Conservation (phyloP, 2,329 filamentous ascomycete species). For the Metarhizium brunneum region DNA sequence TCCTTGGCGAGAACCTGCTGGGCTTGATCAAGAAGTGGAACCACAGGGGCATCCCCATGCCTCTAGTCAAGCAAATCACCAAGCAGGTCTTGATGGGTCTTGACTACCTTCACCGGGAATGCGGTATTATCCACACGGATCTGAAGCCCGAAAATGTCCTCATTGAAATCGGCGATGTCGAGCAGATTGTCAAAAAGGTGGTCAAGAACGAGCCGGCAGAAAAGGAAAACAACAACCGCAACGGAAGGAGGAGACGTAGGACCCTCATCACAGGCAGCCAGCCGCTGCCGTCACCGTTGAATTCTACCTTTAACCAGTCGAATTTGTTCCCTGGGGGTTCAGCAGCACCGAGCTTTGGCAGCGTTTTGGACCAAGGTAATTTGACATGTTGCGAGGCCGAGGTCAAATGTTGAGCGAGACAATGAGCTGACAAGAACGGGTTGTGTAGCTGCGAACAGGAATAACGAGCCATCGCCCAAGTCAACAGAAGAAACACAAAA, state of each 20-base stretch:
- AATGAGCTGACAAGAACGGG: neutral
- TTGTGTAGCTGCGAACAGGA: conserved; percentile 23
- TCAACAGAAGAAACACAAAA: conserved; percentile 59
- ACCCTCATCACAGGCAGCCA: conserved; percentile 97
- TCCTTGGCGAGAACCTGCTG: conserved; percentile 87
- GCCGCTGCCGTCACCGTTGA: conserved; percentile 87
- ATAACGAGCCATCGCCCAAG: conserved; percentile 39
- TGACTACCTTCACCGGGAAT: conserved; percentile 94
- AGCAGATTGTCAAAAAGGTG: conserved; percentile 94
- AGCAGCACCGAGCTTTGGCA: conserved; percentile 69
- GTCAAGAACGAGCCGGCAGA: conserved; percentile 70
- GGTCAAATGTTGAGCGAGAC: neutral
- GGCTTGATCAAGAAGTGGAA: conserved; percentile 98
- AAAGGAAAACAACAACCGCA: conserved; percentile 87
- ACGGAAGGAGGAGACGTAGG: conserved; percentile 78
- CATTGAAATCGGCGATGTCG: conserved; percentile 97
- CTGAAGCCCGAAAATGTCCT: conserved; percentile 96
- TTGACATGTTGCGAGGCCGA: neutral
- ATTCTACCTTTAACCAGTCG: conserved; percentile 76
- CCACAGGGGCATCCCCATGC: conserved; percentile 92
- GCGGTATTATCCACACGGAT: conserved; percentile 97
- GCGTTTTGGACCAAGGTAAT: conserved; percentile 73
- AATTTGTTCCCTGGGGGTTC: conserved; percentile 59
- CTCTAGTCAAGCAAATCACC: conserved; percentile 95
- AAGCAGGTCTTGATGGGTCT: conserved; percentile 94